A percentile compares a stretch with the other conserved stretches of the same genome.
These are phyloP conservation scores for Persicaria maculosa DNA, from an alignment of 148 eudicot species.

Conservation along the genomic window DNA sequence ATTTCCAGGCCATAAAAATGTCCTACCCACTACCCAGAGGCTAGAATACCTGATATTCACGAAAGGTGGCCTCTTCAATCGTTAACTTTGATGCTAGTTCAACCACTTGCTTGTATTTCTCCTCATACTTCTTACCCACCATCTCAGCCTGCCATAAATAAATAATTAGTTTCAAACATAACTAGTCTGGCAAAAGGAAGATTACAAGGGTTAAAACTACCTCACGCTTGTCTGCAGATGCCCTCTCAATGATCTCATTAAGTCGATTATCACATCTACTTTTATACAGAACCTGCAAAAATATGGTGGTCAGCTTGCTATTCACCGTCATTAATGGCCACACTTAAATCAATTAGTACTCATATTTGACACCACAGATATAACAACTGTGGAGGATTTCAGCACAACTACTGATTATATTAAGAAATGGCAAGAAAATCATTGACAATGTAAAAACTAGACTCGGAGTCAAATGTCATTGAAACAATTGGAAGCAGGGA, in stretches of 20 bases:
- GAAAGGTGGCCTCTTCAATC: slow-evolving; percentile 92
- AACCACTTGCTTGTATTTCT: slow-evolving; percentile 89
- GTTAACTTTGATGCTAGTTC: slow-evolving; percentile 86
- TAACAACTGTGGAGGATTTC: neutral
- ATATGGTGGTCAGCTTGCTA: slow-evolving; percentile 3
- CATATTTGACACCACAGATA: neutral
- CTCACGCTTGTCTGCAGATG: slow-evolving; percentile 89
- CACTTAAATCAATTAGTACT: neutral
- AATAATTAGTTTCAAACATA: neutral
- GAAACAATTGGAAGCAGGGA: no score
- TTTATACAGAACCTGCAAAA: slow-evolving; percentile 72
- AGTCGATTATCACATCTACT: slow-evolving; percentile 96
- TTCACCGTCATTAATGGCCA: slow-evolving; percentile 7
- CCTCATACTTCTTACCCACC: slow-evolving; percentile 90
- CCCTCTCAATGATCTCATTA: slow-evolving; percentile 97
- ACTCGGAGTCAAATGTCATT: neutral
- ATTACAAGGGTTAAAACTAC: slow-evolving; percentile 26
- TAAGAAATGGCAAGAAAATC: neutral
- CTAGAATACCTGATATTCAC: slow-evolving; percentile 76
- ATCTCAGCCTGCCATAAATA: slow-evolving; percentile 64
- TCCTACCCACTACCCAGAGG: neutral
- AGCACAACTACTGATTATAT: neutral
- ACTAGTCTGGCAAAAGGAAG: neutral
- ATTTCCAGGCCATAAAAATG: neutral
- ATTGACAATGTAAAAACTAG: neutral